A percentile compares a stretch with the other conserved stretches of the same genome.
Conservation (phyloP, 1,284 basidiomycete species). For the Spongiforma sp. region DNA sequence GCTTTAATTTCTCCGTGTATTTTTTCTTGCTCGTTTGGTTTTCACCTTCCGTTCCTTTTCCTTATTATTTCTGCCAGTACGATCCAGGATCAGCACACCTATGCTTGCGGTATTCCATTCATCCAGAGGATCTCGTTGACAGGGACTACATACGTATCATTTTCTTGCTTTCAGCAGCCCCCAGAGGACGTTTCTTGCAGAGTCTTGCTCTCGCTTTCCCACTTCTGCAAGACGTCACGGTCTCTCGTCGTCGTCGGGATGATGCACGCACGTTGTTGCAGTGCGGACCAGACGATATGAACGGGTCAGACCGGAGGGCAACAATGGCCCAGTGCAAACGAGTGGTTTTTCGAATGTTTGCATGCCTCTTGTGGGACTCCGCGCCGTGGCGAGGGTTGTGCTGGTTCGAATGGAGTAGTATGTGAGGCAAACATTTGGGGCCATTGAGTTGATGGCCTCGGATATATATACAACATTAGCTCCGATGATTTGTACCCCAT, state of each 20-base stretch:
- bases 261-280: constrained; percentile 10
- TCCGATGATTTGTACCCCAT: too few relatives aligned
- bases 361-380: constrained; percentile 74
- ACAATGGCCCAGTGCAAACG: constrained; percentile 38
- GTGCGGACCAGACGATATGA: constrained; percentile 19
- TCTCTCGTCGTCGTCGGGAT: constrained; percentile 9
- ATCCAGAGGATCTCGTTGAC: too few relatives aligned
- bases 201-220: background rate
- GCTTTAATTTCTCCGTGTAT: constrained; percentile 14
- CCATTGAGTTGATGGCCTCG: too few relatives aligned
- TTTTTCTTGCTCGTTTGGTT: constrained; percentile 5
- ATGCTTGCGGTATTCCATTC: background rate
- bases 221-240: constrained; percentile 41
- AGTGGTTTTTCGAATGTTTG: constrained; percentile 45
- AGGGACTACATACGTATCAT: too few relatives aligned
- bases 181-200: constrained; percentile 13
- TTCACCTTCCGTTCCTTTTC: constrained; percentile 2
- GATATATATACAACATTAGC: too few relatives aligned
- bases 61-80: too few relatives aligned
- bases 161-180: constrained; percentile 3
- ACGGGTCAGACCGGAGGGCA: too few relatives aligned
- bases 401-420: constrained; percentile 67
- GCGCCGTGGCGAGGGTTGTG: constrained; percentile 66
- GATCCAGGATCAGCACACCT: too few relatives aligned
- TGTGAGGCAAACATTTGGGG: constrained; percentile 76